Evolutionary conservation across 257 asterid species (phyloP).

Genomic region (Nicotiana sylvestris): DNA sequence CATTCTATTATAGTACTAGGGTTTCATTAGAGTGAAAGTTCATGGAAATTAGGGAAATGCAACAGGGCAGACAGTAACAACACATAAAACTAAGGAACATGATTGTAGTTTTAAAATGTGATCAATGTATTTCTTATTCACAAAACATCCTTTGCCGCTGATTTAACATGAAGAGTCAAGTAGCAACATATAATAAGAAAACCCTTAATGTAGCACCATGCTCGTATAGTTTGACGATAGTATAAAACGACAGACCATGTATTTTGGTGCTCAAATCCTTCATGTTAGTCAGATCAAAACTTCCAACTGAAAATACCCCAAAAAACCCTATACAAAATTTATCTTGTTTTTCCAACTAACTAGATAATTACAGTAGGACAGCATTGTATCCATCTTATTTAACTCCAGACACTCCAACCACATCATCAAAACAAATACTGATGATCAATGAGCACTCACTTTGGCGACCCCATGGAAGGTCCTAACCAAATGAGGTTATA

Average conservation of each 20-base stretch:
- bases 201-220: conserved; percentile 42
- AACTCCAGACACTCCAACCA: too few relatives aligned
- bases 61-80: not conserved
- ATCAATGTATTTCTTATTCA: conserved; percentile 19
- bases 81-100: not conserved
- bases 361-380: too few relatives aligned
- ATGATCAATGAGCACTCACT: too few relatives aligned
- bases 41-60: not conserved
- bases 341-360: not conserved
- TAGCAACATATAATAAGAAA: conserved; percentile 20
- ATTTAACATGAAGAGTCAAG: not conserved
- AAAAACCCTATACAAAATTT: not conserved
- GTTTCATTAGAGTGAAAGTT: not conserved
- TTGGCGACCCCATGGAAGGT: too few relatives aligned
- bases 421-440: too few relatives aligned
- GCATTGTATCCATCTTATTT: too few relatives aligned
- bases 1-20: too few relatives aligned
- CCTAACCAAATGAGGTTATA: too few relatives aligned
- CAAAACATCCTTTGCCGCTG: not conserved
- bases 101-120: not conserved
- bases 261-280: conserved; percentile 35
- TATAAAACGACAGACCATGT: conserved; percentile 31
- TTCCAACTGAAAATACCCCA: not conserved
- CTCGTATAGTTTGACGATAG: conserved; percentile 38
- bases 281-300: not conserved